Percentiles rank a stretch among this genome's conserved stretches.
These are phyloP conservation scores for Coemansia sp. DNA, from an alignment of 192 early-diverging fungal genomes.

Conservation along the genomic window DNA sequence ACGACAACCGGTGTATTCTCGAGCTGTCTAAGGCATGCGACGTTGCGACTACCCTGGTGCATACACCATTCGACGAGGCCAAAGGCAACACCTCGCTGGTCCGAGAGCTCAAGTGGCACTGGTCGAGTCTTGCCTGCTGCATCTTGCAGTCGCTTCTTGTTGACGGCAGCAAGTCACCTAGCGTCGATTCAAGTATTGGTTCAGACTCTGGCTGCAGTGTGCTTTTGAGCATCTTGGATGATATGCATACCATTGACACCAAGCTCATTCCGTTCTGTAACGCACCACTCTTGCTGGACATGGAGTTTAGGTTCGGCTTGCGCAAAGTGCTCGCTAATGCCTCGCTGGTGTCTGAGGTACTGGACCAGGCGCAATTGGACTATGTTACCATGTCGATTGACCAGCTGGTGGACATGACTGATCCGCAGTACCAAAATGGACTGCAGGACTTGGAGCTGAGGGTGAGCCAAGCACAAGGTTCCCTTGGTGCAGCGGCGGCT, in stretches of 20 bases:
- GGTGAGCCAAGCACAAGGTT: constrained; percentile 16
- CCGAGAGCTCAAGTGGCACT: constrained; percentile 54
- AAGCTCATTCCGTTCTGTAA: constrained; percentile 61
- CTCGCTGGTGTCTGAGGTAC: constrained; percentile 13
- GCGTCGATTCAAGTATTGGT: no score
- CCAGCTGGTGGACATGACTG: constrained; percentile 63
- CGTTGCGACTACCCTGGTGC: constrained; percentile 18
- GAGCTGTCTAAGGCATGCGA: constrained; percentile 43
- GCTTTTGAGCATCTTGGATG: constrained; percentile 65
- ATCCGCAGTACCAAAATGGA: constrained; percentile 43
- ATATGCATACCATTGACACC: constrained; percentile 61
- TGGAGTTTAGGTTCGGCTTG: constrained; percentile 76
- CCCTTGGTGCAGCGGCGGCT: neutral
- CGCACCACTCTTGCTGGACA: constrained; percentile 84
- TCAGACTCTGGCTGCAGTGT: constrained; percentile 28
- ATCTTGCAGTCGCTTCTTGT: constrained; percentile 27
- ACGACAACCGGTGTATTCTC: constrained; percentile 30
- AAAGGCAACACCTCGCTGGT: constrained; percentile 12
- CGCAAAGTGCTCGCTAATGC: constrained; percentile 56
- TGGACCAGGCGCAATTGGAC: constrained; percentile 63
- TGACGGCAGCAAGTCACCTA: constrained; percentile 13
- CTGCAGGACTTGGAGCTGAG: constrained; percentile 17
- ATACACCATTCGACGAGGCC: neutral
- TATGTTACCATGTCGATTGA: constrained; percentile 72
- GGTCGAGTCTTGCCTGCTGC: constrained; percentile 31